Evolutionary conservation across 306 rosid genomes (phyloP).

Genomic region (Quillaja saponaria): DNA sequence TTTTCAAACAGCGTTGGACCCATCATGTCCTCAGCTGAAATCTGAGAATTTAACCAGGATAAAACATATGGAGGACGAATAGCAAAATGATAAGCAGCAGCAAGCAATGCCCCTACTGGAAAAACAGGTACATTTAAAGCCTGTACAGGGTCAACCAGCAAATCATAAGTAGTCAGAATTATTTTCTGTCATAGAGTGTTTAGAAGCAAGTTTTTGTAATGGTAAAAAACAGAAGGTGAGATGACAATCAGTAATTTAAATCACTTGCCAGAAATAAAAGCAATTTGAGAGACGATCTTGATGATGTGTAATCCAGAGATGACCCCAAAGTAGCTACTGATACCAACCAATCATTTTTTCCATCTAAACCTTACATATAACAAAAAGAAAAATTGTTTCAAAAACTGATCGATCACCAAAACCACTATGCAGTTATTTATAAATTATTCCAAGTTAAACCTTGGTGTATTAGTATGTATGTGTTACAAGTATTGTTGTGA

Average conservation of each 20-base stretch:
- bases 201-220: conserved; percentile 8
- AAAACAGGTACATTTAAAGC: conserved; percentile 70
- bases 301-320: conserved; percentile 74
- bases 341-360: conserved; percentile 58
- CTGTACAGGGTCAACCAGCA: conserved; percentile 67
- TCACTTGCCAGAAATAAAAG: conserved; percentile 89
- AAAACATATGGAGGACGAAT: conserved; percentile 51
- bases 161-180: conserved; percentile 21
- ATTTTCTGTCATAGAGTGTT: conserved; percentile 9
- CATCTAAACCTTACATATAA: conserved; percentile 52
- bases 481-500: no score
- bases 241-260: conserved; percentile 18
- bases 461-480: no score
- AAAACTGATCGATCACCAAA: neutral
- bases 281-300: conserved; percentile 75
- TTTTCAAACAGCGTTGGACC: conserved; percentile 60
- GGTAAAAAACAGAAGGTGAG: conserved; percentile 1
- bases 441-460: no score
- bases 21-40: conserved; percentile 81
- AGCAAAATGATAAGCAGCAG: conserved; percentile 58
- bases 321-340: conserved; percentile 81
- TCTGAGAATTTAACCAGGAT: conserved; percentile 72
- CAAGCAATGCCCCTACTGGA: conserved; percentile 68
- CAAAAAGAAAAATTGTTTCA: conserved; percentile 8
- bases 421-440: conserved; percentile 8